Conservation (phyloP, 2,329 filamentous ascomycete genomes). For the Ophiostoma pallidulum region DNA sequence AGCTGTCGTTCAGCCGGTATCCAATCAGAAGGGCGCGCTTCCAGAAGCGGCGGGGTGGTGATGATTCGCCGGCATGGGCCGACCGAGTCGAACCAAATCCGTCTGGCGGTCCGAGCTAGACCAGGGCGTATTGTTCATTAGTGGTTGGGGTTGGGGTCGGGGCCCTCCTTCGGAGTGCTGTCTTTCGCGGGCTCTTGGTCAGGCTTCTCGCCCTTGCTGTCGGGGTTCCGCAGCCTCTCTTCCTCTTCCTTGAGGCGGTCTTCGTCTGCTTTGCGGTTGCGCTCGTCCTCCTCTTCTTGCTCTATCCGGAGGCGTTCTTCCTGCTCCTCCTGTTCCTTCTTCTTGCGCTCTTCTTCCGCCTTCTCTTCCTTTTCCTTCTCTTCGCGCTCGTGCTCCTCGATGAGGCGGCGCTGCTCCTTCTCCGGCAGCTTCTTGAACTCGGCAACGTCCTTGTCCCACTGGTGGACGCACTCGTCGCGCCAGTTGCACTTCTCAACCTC, state of each 20-base stretch:
- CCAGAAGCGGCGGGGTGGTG: not conserved
- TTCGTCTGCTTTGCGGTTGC: conserved; percentile 8
- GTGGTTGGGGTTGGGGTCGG: no score
- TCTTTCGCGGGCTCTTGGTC: not conserved
- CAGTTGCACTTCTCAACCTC: conserved; percentile 65
- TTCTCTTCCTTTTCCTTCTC: conserved; percentile 22
- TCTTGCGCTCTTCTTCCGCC: conserved; percentile 14
- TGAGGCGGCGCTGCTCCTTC: conserved; percentile 47
- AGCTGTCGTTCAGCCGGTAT: not conserved
- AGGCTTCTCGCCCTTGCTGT: not conserved
- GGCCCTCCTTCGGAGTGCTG: not conserved
- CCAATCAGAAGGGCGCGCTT: not conserved
- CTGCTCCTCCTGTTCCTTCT: conserved; percentile 20
- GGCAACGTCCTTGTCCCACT: conserved; percentile 57
- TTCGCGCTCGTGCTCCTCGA: conserved; percentile 28
- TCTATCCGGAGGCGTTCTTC: conserved; percentile 24
- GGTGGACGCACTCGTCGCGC: conserved; percentile 51
- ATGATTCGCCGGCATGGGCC: not conserved
- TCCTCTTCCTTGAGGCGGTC: conserved; percentile 6
- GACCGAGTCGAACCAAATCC: not conserved
- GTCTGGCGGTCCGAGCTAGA: no score
- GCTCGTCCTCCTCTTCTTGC: conserved; percentile 13
- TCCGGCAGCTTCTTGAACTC: conserved; percentile 48
- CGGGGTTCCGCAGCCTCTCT: not conserved
- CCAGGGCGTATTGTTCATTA: no score